These are phyloP conservation scores for Lolium perenne DNA, from an alignment of 176 grass and related monocot species.

Conservation along the genomic window DNA sequence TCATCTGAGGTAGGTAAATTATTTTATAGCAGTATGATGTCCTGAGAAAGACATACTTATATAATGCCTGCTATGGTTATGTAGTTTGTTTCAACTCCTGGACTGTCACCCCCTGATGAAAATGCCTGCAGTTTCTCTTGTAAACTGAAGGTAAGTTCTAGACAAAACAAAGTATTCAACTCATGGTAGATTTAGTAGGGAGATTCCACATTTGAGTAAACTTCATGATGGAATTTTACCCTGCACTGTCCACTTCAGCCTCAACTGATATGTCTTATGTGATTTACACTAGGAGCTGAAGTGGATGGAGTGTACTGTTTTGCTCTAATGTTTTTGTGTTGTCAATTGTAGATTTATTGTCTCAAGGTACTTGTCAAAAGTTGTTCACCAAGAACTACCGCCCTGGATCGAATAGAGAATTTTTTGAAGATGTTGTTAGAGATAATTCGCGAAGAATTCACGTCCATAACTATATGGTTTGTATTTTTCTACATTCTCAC, in stretches of 20 bases:
- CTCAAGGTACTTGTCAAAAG: slow-evolving; percentile 85
- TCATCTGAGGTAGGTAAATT: slow-evolving; percentile 63
- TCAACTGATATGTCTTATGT: background rate
- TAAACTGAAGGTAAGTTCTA: slow-evolving; percentile 75
- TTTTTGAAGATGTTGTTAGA: slow-evolving; percentile 72
- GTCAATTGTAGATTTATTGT: slow-evolving; percentile 80
- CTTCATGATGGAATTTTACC: slow-evolving; percentile 23
- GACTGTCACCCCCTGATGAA: slow-evolving; percentile 47
- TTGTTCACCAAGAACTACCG: slow-evolving; percentile 61
- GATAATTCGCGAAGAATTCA: slow-evolving; percentile 68
- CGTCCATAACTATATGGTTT: slow-evolving; percentile 64
- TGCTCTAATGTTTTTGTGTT: slow-evolving; percentile 28
- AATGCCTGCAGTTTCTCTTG: slow-evolving; percentile 75
- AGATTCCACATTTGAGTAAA: slow-evolving; percentile 23
- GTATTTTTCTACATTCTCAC: slow-evolving; percentile 27
- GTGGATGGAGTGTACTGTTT: slow-evolving; percentile 11
- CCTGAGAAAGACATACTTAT: slow-evolving; percentile 27
- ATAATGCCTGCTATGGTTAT: slow-evolving; percentile 38
- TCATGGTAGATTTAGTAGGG: slow-evolving; percentile 28
- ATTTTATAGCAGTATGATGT: slow-evolving; percentile 20
- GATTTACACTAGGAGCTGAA: slow-evolving; percentile 11
- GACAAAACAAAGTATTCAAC: slow-evolving; percentile 11
- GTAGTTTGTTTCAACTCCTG: slow-evolving; percentile 58
- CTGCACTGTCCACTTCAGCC: background rate
- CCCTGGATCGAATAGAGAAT: slow-evolving; percentile 49